A percentile compares a stretch with the other conserved stretches of the same genome.
Evolutionary conservation across 495 filamentous ascomycete species (phyloP).

Genomic region (Xylaria nigripes): DNA sequence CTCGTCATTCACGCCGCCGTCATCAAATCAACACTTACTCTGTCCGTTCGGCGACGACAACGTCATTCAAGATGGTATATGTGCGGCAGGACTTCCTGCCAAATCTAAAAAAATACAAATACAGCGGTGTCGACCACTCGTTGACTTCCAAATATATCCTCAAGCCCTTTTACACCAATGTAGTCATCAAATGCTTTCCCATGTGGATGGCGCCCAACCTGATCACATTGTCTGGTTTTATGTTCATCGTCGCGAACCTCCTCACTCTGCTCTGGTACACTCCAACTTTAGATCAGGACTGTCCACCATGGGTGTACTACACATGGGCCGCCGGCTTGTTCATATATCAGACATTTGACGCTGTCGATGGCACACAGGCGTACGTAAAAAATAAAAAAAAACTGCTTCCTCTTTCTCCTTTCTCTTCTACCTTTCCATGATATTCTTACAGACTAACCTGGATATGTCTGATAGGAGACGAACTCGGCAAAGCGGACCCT

Average conservation of each 20-base stretch:
- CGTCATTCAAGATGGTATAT: slow-evolving; percentile 55
- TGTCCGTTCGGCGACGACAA: slow-evolving; percentile 1
- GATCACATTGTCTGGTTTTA: slow-evolving; percentile 87
- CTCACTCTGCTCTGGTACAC: slow-evolving; percentile 94
- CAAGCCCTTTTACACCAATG: slow-evolving; percentile 94
- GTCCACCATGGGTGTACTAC: slow-evolving; percentile 89
- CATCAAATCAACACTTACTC: no score
- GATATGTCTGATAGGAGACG: slow-evolving; percentile 49
- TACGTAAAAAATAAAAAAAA: slow-evolving; percentile 33
- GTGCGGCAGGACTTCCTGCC: slow-evolving; percentile 83
- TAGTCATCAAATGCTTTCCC: slow-evolving; percentile 89
- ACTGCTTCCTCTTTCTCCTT: not conserved
- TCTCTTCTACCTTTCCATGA: not conserved
- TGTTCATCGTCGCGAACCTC: slow-evolving; percentile 86
- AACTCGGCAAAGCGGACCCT: slow-evolving; percentile 83
- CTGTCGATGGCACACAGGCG: slow-evolving; percentile 91
- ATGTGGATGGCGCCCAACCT: slow-evolving; percentile 84
- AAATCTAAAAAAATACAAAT: slow-evolving; percentile 86
- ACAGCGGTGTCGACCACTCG: slow-evolving; percentile 83
- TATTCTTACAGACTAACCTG: slow-evolving; percentile 5
- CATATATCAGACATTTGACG: slow-evolving; percentile 97
- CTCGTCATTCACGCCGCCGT: no score
- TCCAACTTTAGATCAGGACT: slow-evolving; percentile 87
- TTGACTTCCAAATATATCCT: slow-evolving; percentile 81
- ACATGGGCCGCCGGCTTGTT: slow-evolving; percentile 85